A percentile compares a stretch with the other conserved stretches of the same genome.
Conservation (phyloP, 2,329 filamentous ascomycete genomes). For the Macroventuria anomochaeta region DNA sequence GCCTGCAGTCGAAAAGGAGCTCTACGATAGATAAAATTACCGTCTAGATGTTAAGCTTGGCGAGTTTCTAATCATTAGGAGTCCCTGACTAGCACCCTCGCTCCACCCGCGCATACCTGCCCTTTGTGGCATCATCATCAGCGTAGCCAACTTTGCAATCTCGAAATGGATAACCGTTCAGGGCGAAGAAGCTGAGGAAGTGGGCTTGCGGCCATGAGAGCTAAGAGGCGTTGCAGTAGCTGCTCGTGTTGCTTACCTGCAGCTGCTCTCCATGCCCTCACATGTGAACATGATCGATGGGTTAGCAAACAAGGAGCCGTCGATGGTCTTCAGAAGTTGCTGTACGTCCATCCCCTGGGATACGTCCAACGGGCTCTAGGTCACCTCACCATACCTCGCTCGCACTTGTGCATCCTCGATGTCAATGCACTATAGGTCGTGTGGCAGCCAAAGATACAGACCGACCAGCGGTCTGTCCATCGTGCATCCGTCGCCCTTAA, state of each 20-base stretch:
- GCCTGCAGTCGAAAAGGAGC: constrained; percentile 32
- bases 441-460: neutral
- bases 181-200: neutral
- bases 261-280: constrained; percentile 1
- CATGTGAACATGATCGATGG: neutral
- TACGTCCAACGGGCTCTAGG: neutral
- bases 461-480: neutral
- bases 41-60: constrained; percentile 18
- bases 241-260: constrained; percentile 6
- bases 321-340: neutral
- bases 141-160: constrained; percentile 4
- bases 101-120: constrained; percentile 9
- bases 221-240: neutral
- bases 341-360: constrained; percentile 14
- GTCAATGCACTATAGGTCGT: constrained; percentile 8
- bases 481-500: too few relatives aligned
- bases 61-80: constrained; percentile 26
- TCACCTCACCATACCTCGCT: constrained; percentile 6
- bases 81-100: constrained; percentile 18
- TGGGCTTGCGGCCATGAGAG: neutral
- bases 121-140: constrained; percentile 5
- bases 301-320: neutral
- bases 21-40: constrained; percentile 29
- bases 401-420: constrained; percentile 3
- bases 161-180: neutral